phyloP scores from a whole-genome alignment of 1,284 basidiomycete species.

The Trichosporon sp. region DNA sequence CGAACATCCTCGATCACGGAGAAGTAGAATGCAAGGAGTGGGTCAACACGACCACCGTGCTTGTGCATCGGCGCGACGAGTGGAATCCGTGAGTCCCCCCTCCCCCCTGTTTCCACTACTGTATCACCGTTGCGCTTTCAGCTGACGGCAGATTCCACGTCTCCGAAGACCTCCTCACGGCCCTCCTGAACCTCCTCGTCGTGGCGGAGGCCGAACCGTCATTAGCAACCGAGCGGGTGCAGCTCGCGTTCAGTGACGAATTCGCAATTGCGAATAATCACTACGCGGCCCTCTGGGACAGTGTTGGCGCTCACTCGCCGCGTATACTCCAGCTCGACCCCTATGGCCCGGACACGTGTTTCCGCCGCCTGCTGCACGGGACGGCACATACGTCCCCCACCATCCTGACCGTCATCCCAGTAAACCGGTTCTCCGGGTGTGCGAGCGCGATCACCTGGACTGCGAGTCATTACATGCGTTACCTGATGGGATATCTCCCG shows the following conservation, averaged over 20 bases:
- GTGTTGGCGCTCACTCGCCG: constrained; percentile 52
- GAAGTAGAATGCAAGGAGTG: not conserved
- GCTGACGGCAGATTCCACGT: constrained; percentile 46
- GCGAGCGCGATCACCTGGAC: constrained; percentile 50
- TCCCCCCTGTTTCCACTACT: not conserved
- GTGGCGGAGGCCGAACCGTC: constrained; percentile 36
- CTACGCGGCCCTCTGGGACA: constrained; percentile 51
- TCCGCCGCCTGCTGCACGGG: not conserved
- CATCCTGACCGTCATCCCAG: constrained; percentile 5
- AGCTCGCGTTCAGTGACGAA: constrained; percentile 50
- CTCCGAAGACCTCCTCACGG: constrained; percentile 53
- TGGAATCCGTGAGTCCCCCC: constrained; percentile 50
- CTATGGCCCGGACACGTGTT: not conserved
- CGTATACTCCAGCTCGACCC: constrained; percentile 48
- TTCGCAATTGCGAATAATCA: constrained; percentile 48
- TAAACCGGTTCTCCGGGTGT: constrained; percentile 2
- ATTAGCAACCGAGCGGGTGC: constrained; percentile 38
- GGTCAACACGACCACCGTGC: constrained; percentile 36
- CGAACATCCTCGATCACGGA: not conserved
- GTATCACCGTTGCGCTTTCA: no score
- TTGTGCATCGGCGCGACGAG: constrained; percentile 49
- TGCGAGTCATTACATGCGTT: constrained; percentile 50
- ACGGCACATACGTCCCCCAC: not conserved
- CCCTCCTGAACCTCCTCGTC: constrained; percentile 46
- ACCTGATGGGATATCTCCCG: constrained; percentile 45